Conservation (phyloP, 2,329 filamentous ascomycete species). For the Xylaria sp. region DNA sequence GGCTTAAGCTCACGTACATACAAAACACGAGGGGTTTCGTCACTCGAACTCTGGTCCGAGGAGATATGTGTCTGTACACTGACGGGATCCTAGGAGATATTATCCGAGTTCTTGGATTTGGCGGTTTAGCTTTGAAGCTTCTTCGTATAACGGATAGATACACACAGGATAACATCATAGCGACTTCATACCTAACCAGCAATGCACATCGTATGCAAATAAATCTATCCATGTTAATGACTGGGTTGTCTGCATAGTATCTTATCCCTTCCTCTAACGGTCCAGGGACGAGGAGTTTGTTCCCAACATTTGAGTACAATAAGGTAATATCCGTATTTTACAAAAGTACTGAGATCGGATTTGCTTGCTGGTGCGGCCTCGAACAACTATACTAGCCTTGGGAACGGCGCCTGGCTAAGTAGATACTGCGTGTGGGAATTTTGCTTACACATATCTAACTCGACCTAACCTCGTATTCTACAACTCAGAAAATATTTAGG, state of each 20-base stretch:
- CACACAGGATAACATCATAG: background rate
- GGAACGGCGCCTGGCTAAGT: background rate
- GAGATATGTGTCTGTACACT: background rate
- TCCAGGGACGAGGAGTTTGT: background rate
- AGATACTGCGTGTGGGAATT: background rate
- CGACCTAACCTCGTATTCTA: background rate
- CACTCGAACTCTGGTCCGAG: background rate
- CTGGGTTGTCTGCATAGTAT: background rate
- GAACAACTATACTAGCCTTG: background rate
- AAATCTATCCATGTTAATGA: background rate
- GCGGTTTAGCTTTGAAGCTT: background rate
- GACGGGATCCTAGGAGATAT: background rate
- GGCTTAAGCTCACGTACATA: background rate
- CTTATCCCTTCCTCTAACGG: background rate
- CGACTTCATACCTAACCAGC: background rate
- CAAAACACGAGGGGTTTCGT: slow-evolving; percentile 3
- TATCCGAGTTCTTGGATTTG: too few species aligned
- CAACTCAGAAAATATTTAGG: background rate
- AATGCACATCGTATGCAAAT: background rate
- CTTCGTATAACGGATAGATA: background rate
- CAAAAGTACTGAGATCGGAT: background rate
- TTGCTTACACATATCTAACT: background rate
- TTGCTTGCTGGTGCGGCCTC: background rate
- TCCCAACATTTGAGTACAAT: background rate
- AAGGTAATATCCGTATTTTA: background rate